Conservation (phyloP, 306 rosid species). For the Phaseolus lunatus region DNA sequence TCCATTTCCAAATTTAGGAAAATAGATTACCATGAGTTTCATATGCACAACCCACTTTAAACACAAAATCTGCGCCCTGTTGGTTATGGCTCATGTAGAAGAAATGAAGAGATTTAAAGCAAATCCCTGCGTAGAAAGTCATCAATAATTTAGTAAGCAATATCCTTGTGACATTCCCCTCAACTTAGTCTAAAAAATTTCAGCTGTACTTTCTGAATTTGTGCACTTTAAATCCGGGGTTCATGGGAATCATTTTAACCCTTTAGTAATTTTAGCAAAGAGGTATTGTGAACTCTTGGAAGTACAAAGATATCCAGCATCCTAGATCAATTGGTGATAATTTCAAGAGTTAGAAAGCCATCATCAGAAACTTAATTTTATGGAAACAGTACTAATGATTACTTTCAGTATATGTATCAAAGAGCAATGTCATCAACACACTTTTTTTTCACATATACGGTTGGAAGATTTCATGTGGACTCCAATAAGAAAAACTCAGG, state of each 20-base stretch:
- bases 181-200: not conserved
- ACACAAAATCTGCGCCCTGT: constrained; percentile 39
- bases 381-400: not conserved
- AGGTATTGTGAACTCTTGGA: no score
- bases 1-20: constrained; percentile 34
- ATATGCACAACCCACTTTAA: constrained; percentile 49
- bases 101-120: constrained; percentile 21
- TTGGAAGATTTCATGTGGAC: not conserved
- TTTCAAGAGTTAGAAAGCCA: not conserved
- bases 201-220: not conserved
- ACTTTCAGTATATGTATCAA: not conserved
- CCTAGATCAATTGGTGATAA: not conserved
- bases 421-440: not conserved
- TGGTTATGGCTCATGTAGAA: constrained; percentile 38
- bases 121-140: not conserved
- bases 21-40: constrained; percentile 41
- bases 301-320: no score
- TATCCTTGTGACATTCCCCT: constrained; percentile 46
- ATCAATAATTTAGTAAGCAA: constrained; percentile 32
- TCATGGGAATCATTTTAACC: not conserved
- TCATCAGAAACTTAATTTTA: constrained; percentile 1
- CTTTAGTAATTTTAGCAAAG: no score
- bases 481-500: not conserved
- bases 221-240: not conserved
- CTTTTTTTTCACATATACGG: not conserved